Conservation (phyloP, 805 yeast genomes). For the Millerozyma acaciae region DNA sequence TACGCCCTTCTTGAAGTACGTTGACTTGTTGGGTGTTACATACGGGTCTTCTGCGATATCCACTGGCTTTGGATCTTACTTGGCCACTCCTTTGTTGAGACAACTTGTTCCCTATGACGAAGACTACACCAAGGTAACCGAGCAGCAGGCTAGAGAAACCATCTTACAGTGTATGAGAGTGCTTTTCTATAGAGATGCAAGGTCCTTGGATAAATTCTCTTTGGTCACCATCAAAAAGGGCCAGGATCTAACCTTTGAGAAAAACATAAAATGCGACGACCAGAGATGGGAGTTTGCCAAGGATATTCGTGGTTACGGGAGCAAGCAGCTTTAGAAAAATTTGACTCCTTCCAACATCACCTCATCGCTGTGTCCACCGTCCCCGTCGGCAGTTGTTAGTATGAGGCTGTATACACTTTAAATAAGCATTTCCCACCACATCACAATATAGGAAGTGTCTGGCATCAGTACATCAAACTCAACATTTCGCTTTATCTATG, state of each 20-base stretch:
- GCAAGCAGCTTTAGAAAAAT: slow-evolving; percentile 47
- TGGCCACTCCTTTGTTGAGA: slow-evolving; percentile 90
- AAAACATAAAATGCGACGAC: slow-evolving; percentile 61
- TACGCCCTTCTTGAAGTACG: slow-evolving; percentile 73
- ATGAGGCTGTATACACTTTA: too few species aligned
- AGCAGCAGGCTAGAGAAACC: slow-evolving; percentile 73
- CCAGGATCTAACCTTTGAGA: slow-evolving; percentile 58
- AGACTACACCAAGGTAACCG: slow-evolving; percentile 64
- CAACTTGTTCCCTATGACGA: slow-evolving; percentile 74
- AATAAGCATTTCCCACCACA: too few species aligned
- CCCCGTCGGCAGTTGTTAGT: too few species aligned
- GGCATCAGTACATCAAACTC: too few species aligned
- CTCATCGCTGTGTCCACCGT: too few species aligned
- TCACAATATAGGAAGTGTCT: too few species aligned
- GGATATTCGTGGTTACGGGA: slow-evolving; percentile 87
- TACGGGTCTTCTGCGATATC: slow-evolving; percentile 86
- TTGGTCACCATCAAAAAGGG: slow-evolving; percentile 66
- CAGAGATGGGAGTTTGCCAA: slow-evolving; percentile 91
- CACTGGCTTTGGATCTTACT: slow-evolving; percentile 94
- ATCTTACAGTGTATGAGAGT: slow-evolving; percentile 89
- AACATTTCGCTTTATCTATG: too few species aligned
- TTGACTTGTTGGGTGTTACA: slow-evolving; percentile 88
- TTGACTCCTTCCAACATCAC: too few species aligned
- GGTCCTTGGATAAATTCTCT: slow-evolving; percentile 83
- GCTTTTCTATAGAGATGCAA: slow-evolving; percentile 91